Conservation (phyloP, 768 basidiomycete genomes). For the Flagelloscypha sp. region DNA sequence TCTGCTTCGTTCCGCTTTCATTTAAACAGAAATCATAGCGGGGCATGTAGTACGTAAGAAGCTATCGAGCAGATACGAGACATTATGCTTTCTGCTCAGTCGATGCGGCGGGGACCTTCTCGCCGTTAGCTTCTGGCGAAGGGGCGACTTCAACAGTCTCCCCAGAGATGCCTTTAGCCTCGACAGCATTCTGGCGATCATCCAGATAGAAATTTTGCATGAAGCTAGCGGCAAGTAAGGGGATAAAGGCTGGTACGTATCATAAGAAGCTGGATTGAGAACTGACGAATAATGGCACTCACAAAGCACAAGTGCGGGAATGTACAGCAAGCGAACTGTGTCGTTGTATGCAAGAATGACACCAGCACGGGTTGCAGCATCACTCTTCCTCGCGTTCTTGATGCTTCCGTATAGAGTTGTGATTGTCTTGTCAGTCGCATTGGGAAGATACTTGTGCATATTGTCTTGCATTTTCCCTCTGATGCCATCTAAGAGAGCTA, state of each 20-base stretch:
- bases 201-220: slow-evolving; percentile 31
- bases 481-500: no score
- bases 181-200: slow-evolving; percentile 32
- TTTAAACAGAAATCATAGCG: no score
- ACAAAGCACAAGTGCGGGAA: slow-evolving; percentile 30
- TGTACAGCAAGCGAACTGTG: slow-evolving; percentile 17
- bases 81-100: no score
- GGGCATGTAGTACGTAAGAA: no score
- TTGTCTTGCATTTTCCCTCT: slow-evolving; percentile 15
- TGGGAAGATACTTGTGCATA: slow-evolving; percentile 15
- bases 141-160: no score
- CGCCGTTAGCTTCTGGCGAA: no score
- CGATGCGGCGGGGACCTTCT: no score
- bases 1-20: no score
- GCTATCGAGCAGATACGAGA: no score
- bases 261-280: no score
- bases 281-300: no score
- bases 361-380: slow-evolving; percentile 5
- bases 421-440: slow-evolving; percentile 10
- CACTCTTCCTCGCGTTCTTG: slow-evolving; percentile 4
- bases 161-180: slow-evolving; percentile 7
- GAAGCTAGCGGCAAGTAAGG: slow-evolving; percentile 27
- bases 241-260: slow-evolving; percentile 30
- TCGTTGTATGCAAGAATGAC: slow-evolving; percentile 19
- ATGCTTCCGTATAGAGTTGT: slow-evolving; percentile 13